These are phyloP conservation scores for Solanum phureja DNA, from an alignment of 257 asterid species.

Conservation along the genomic window DNA sequence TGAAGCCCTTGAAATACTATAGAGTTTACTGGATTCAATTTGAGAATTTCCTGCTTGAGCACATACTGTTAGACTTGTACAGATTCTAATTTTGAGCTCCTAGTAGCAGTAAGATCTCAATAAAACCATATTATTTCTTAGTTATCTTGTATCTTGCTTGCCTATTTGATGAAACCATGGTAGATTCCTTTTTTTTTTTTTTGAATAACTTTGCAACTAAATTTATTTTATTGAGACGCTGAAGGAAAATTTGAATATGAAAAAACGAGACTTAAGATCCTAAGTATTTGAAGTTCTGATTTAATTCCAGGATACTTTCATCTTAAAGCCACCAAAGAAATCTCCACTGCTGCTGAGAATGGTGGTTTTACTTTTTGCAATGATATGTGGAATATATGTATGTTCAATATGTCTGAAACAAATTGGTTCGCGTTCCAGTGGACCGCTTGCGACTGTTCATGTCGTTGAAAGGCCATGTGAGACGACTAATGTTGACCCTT, in stretches of 20 bases:
- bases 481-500: constrained; percentile 29
- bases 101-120: neutral
- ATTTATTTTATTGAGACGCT: neutral
- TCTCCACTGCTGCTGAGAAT: constrained; percentile 54
- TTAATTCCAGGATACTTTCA: constrained; percentile 56
- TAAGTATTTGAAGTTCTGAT: neutral
- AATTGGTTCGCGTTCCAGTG: constrained; percentile 27
- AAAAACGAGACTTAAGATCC: neutral
- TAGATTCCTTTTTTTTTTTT: neutral
- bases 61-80: neutral
- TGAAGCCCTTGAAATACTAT: neutral
- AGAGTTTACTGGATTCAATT: neutral
- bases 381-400: constrained; percentile 75
- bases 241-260: neutral
- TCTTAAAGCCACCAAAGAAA: constrained; percentile 48
- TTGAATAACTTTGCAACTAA: neutral
- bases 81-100: neutral
- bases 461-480: constrained; percentile 52
- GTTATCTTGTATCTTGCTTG: neutral
- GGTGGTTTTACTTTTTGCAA: constrained; percentile 59
- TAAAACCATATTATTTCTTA: neutral
- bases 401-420: constrained; percentile 71
- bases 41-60: neutral
- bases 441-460: constrained; percentile 21
- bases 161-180: neutral